Percentiles rank a stretch among this genome's conserved stretches.
phyloP scores from a whole-genome alignment of 495 filamentous ascomycete genomes.

The Hypoxylon subgilvum region DNA sequence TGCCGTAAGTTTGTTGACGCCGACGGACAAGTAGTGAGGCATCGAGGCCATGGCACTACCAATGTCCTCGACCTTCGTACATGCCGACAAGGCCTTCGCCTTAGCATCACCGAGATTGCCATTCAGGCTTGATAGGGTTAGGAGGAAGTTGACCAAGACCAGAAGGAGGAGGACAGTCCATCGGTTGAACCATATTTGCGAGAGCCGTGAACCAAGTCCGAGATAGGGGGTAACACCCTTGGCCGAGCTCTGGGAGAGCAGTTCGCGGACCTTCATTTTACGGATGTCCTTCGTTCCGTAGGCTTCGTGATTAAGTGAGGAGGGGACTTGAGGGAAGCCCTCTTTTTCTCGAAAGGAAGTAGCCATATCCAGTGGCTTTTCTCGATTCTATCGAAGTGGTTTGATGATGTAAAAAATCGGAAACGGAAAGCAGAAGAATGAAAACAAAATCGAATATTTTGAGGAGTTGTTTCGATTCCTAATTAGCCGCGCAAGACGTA shows the following conservation, averaged over 20 bases:
- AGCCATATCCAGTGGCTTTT: background rate
- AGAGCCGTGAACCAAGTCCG: conserved; percentile 84
- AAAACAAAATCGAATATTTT: conserved; percentile 10
- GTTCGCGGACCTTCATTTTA: conserved; percentile 32
- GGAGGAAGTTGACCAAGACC: conserved; percentile 77
- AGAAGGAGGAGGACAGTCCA: conserved; percentile 92
- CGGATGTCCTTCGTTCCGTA: conserved; percentile 33
- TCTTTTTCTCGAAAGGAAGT: conserved; percentile 36
- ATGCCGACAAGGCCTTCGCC: conserved; percentile 81
- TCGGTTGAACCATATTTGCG: conserved; percentile 94
- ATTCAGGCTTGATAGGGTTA: conserved; percentile 73
- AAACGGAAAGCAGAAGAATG: conserved; percentile 1
- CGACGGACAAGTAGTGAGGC: conserved; percentile 88
- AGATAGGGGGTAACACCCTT: conserved; percentile 83
- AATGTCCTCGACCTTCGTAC: conserved; percentile 88
- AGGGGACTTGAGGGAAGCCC: conserved; percentile 38
- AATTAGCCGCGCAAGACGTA: conserved; percentile 11
- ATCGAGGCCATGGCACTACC: conserved; percentile 97
- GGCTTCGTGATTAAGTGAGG: conserved; percentile 32
- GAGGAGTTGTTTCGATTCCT: conserved; percentile 2
- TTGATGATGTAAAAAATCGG: conserved; percentile 2
- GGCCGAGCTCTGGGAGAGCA: conserved; percentile 33
- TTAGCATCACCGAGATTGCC: conserved; percentile 75
- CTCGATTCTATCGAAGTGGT: conserved; percentile 5
- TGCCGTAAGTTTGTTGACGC: conserved; percentile 86